Conservation (phyloP, 2,329 filamentous ascomycete genomes). For the Trichoderma polysporum region DNA sequence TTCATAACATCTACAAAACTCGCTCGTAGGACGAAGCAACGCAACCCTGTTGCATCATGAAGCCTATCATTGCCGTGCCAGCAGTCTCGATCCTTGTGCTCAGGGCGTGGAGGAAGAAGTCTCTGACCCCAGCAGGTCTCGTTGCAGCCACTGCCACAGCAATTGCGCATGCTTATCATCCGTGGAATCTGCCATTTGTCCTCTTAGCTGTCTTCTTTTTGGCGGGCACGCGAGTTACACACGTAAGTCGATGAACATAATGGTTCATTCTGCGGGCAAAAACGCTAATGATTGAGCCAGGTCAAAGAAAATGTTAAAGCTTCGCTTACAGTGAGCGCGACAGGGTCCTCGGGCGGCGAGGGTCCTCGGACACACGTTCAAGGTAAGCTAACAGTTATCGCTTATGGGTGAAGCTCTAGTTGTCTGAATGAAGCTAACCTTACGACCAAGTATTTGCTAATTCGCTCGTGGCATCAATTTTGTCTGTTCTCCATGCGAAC, state of each 20-base stretch:
- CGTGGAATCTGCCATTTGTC: constrained; percentile 88
- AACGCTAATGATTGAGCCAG: constrained; percentile 41
- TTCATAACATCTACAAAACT: neutral
- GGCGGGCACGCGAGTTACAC: constrained; percentile 78
- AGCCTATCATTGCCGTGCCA: constrained; percentile 56
- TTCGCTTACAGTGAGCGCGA: constrained; percentile 73
- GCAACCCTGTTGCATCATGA: constrained; percentile 45
- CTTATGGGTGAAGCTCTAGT: neutral
- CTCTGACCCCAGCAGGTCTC: constrained; percentile 76
- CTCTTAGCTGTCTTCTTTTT: constrained; percentile 84
- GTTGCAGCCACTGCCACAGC: constrained; percentile 71
- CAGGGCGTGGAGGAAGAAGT: constrained; percentile 69
- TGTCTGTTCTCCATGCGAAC: constrained; percentile 58
- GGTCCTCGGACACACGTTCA: constrained; percentile 81
- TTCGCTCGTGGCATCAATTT: constrained; percentile 72
- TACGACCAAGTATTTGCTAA: constrained; percentile 70
- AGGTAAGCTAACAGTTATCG: constrained; percentile 42
- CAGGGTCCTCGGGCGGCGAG: constrained; percentile 73
- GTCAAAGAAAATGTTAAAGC: constrained; percentile 87
- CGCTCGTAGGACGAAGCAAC: neutral
- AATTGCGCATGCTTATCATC: constrained; percentile 80
- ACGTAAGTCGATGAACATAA: constrained; percentile 51
- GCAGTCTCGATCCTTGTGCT: constrained; percentile 61
- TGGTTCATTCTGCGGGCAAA: neutral
- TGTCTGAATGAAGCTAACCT: neutral